phyloP scores from a whole-genome alignment of 257 asterid genomes.

The Petrea volubilis region DNA sequence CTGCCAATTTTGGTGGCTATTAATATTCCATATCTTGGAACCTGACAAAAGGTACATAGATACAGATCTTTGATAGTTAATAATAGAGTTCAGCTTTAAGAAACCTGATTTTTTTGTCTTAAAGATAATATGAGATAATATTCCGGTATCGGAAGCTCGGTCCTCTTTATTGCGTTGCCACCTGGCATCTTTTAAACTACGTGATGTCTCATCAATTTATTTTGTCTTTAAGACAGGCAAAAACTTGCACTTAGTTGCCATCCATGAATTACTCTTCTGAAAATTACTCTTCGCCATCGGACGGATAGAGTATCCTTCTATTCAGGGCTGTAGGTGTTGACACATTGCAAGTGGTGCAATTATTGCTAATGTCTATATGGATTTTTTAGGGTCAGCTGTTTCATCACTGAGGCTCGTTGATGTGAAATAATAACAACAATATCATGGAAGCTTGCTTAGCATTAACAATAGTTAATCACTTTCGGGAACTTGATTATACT shows the following conservation, averaged over 20 bases:
- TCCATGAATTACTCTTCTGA: background rate
- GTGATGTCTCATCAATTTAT: too few relatives aligned
- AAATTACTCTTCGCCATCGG: background rate
- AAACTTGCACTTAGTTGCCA: too few relatives aligned
- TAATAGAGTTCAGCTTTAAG: too few relatives aligned
- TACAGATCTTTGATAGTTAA: too few relatives aligned
- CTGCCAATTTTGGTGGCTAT: background rate
- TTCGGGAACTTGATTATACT: background rate
- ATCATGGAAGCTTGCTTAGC: background rate
- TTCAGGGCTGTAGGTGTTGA: background rate
- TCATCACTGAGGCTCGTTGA: background rate
- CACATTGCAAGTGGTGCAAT: background rate
- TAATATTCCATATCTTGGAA: background rate
- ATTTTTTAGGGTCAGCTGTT: background rate
- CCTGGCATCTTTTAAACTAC: too few relatives aligned
- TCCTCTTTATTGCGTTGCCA: too few relatives aligned
- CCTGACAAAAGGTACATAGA: slow-evolving; percentile 8
- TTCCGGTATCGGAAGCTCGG: too few relatives aligned
- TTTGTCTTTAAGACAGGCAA: too few relatives aligned
- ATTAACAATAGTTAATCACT: background rate
- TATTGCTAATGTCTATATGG: background rate
- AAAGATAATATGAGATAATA: too few relatives aligned
- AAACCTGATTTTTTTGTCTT: too few relatives aligned
- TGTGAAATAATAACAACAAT: background rate
- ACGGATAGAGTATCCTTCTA: background rate